phyloP scores from a whole-genome alignment of 164 flowering plant species.

The Brasenia schreberi region DNA sequence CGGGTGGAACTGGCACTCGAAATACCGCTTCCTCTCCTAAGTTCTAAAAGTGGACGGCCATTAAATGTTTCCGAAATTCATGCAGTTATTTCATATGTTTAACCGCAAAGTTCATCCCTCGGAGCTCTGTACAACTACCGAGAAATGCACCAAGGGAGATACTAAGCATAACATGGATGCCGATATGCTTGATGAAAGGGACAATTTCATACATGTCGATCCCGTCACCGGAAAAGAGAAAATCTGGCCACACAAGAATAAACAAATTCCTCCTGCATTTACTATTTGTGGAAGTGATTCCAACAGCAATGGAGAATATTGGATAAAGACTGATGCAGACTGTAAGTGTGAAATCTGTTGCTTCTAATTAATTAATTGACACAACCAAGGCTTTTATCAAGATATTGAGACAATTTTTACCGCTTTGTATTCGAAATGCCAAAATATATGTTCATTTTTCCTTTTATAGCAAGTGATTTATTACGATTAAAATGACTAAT shows the following conservation, averaged over 20 bases:
- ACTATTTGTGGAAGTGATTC: slow-evolving; percentile 27
- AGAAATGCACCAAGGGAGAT: not conserved
- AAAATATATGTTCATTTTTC: no score
- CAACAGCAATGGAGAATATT: slow-evolving; percentile 51
- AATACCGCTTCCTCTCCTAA: no score
- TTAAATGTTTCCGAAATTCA: no score
- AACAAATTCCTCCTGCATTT: slow-evolving; percentile 22
- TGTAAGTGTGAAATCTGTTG: slow-evolving; percentile 41
- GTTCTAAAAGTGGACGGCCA: no score
- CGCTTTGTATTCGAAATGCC: no score
- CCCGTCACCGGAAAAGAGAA: slow-evolving; percentile 17
- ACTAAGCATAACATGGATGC: not conserved
- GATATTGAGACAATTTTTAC: no score
- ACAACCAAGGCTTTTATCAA: no score
- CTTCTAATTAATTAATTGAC: no score
- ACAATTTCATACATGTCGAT: not conserved
- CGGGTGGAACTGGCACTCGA: no score
- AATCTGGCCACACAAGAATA: slow-evolving; percentile 25
- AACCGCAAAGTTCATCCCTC: slow-evolving; percentile 60
- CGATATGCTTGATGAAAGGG: not conserved
- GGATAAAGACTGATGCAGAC: slow-evolving; percentile 91
- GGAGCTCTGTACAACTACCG: not conserved
- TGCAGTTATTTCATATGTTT: slow-evolving; percentile 70
- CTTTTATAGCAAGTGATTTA: no score
- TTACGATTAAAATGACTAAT: no score